Base-by-base conservation (phyloP, 1,284 basidiomycete species). In the Ustilago bromivora region DNA sequence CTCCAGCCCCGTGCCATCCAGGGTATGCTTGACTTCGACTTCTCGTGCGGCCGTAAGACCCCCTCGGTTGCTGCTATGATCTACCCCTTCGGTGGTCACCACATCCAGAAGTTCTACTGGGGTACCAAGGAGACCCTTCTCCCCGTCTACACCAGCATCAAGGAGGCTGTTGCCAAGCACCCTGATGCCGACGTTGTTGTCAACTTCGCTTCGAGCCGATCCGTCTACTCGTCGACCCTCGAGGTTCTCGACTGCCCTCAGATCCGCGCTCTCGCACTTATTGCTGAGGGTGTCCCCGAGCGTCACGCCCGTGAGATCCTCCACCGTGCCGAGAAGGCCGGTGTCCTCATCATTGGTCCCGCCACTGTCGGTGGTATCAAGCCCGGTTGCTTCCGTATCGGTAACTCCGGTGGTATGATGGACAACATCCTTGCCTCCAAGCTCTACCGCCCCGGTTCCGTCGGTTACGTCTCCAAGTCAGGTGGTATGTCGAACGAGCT, bases 341-440 rank as follows among this genome's bases (percentile, higher is more conserved):
- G 90, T 57, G 94, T 98, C 66, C 90, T 97, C 86, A 96, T 99
- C 89, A 95, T 99, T 78, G 96, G 97, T 57, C 96, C 97, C 69
- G 97, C 96, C 57, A 99, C 97, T 57, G 96, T 98, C 71, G 96
- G 96, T 89, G 97, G 97, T 84, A 98, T 99, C 90, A 99, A 99
- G 90, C 96, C 96, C 73, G 97, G 97, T 63, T 98, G 96, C 90
- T 98, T 98, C 93, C 92, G 96, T 88, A 98, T 98, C 85, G 96
- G 96, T 84, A 99, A 98, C 91, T 96, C 94, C 77, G 96, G 96
- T 90, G 96, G 94, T 91, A 98, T 98, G 96, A 98, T 98, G 95
- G 97, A 99, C 90, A 99, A 98, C 90, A 96, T 98, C 89, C 95
- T 98, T 84, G 89, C 96, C 15, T 98, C 95, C 79, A 99, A 98